Evolutionary conservation across 140 eudicot species (phyloP).

Genomic region (Erigeron philadelphicus): DNA sequence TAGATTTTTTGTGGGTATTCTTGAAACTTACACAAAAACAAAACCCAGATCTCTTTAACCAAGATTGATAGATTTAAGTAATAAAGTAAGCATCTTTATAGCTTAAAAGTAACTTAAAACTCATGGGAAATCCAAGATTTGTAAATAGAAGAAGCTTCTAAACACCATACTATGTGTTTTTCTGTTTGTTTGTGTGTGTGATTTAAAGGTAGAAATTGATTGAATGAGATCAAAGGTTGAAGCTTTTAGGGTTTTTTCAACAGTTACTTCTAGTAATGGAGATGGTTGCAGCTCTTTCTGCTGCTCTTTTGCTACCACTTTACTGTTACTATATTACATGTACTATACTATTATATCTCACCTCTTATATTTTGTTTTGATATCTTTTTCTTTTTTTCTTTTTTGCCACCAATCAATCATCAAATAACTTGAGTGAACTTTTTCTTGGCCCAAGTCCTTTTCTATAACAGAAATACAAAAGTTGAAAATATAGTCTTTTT

Average conservation of each 20-base stretch:
- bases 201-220: slow-evolving; percentile 25
- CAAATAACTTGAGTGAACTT: slow-evolving; percentile 27
- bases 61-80: slow-evolving; percentile 25
- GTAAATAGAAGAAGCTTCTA: slow-evolving; percentile 15
- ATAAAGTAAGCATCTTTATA: slow-evolving; percentile 24
- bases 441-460: slow-evolving; percentile 28
- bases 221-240: slow-evolving; percentile 32
- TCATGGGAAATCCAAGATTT: slow-evolving; percentile 28
- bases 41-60: slow-evolving; percentile 34
- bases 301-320: slow-evolving; percentile 31
- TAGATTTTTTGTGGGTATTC: slow-evolving; percentile 8
- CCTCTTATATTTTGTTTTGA: not conserved
- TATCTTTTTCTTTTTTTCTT: slow-evolving; percentile 11
- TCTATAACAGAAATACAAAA: not conserved
- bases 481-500: not conserved
- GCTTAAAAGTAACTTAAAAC: not conserved
- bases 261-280: slow-evolving; percentile 35
- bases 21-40: slow-evolving; percentile 22
- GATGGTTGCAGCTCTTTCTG: slow-evolving; percentile 23
- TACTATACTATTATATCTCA: slow-evolving; percentile 3
- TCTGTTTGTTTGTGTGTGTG: slow-evolving; percentile 20
- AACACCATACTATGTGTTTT: not conserved
- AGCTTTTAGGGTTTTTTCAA: slow-evolving; percentile 34
- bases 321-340: slow-evolving; percentile 27
- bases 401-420: slow-evolving; percentile 32